These are phyloP conservation scores for Curvularia sp. DNA, from an alignment of 2,329 filamentous ascomycete species.

Conservation along the genomic window DNA sequence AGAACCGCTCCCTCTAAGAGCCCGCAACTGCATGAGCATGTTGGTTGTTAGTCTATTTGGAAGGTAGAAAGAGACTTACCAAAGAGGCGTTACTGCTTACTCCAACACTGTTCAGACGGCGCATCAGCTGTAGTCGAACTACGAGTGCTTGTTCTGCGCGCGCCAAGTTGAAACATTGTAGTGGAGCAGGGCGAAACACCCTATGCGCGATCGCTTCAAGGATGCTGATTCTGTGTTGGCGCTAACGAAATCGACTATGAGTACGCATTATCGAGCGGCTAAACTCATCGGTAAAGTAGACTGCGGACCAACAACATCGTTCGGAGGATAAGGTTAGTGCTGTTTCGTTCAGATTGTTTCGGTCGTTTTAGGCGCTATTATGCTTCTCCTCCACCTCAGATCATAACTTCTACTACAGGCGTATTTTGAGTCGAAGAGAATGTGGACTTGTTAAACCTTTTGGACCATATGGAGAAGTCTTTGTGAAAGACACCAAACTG, in stretches of 20 bases:
- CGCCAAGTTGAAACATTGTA: constrained; percentile 27
- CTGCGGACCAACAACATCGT: neutral
- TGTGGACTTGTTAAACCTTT: neutral
- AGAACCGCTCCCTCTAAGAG: neutral
- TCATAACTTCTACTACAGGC: neutral
- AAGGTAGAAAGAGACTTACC: neutral
- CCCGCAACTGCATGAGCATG: neutral
- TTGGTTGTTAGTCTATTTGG: neutral
- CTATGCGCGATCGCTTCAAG: constrained; percentile 31
- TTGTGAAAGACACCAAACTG: neutral
- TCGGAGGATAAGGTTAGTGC: neutral
- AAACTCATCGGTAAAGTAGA: constrained; percentile 1
- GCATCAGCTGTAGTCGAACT: neutral
- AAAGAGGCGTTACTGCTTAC: neutral
- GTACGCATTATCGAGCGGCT: neutral
- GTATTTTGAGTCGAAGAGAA: neutral
- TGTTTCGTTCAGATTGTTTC: neutral
- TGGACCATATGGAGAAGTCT: neutral
- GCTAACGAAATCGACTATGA: neutral
- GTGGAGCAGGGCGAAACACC: constrained; percentile 33
- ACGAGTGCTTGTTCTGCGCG: constrained; percentile 4
- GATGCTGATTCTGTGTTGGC: constrained; percentile 9
- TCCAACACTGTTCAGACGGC: neutral
- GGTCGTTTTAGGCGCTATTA: neutral
- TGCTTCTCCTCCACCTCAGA: neutral